phyloP scores from a whole-genome alignment of 1,284 basidiomycete genomes.

The Coniferiporia sulphurascens region DNA sequence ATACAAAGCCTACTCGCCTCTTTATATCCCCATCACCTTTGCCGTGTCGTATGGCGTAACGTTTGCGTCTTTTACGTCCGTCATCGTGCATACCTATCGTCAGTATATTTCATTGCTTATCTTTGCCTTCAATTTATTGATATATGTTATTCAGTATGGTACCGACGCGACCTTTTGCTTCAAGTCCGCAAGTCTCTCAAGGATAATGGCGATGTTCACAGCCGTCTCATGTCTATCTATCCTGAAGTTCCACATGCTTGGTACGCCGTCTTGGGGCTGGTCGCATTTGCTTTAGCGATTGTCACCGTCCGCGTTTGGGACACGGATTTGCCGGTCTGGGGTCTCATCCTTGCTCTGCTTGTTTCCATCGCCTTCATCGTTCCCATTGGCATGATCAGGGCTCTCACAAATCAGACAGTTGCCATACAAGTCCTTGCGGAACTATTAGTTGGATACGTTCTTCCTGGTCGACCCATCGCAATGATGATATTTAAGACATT shows the following conservation, averaged over 20 bases:
- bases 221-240: constrained; percentile 79
- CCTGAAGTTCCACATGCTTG: constrained; percentile 76
- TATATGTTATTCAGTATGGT: constrained; percentile 56
- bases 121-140: constrained; percentile 12
- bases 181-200: constrained; percentile 59
- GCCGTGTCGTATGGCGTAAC: constrained; percentile 66
- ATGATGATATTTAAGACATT: constrained; percentile 81
- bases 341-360: constrained; percentile 51
- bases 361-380: constrained; percentile 55
- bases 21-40: constrained; percentile 62
- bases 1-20: constrained; percentile 70
- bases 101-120: constrained; percentile 28
- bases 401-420: constrained; percentile 78
- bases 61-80: constrained; percentile 69
- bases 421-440: constrained; percentile 69
- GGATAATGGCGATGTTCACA: constrained; percentile 80
- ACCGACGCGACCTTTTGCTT: constrained; percentile 70
- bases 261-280: constrained; percentile 59
- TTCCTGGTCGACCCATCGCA: constrained; percentile 74
- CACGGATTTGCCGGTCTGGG: constrained; percentile 77
- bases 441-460: constrained; percentile 69
- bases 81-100: constrained; percentile 76
- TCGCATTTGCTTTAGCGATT: constrained; percentile 58
- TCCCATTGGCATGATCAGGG: constrained; percentile 76
- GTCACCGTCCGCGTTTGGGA: constrained; percentile 62